These are phyloP conservation scores for Aspergillus sclerotiicarbonarius DNA, from an alignment of 495 filamentous ascomycete species.

Conservation along the genomic window DNA sequence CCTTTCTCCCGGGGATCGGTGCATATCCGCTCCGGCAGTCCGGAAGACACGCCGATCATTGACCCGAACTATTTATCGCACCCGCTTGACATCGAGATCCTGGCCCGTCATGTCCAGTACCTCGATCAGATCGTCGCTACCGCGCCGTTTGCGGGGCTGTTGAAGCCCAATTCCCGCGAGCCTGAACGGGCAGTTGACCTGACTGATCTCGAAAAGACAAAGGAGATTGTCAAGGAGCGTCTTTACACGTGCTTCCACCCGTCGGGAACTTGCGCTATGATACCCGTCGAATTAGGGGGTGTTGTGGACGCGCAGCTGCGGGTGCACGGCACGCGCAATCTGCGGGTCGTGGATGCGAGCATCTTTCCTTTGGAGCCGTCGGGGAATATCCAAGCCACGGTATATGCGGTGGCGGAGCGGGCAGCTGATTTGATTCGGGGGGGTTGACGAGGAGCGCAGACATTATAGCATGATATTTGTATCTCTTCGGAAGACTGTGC, in stretches of 20 bases:
- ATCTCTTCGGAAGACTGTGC: too few relatives aligned
- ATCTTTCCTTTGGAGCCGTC: conserved; percentile 55
- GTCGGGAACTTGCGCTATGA: conserved; percentile 54
- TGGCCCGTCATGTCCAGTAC: conserved; percentile 45
- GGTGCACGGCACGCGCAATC: conserved; percentile 47
- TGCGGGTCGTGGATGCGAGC: conserved; percentile 55
- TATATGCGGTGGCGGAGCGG: conserved; percentile 62
- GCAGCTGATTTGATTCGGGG: conserved; percentile 41
- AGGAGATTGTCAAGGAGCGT: conserved; percentile 20
- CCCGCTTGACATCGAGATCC: conserved; percentile 36
- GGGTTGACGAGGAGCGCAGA: conserved; percentile 10
- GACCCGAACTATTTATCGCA: conserved; percentile 29
- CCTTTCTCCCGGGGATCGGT: conserved; percentile 24
- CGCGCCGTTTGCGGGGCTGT: conserved; percentile 29
- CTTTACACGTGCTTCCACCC: conserved; percentile 25
- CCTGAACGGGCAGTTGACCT: conserved; percentile 14
- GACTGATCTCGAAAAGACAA: conserved; percentile 19
- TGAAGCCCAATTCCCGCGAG: conserved; percentile 20
- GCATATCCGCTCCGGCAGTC: conserved; percentile 21
- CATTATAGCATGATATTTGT: too few relatives aligned
- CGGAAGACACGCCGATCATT: conserved; percentile 16
- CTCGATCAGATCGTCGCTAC: conserved; percentile 38
- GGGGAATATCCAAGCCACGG: conserved; percentile 49
- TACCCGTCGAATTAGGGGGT: conserved; percentile 52
- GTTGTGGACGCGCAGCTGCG: conserved; percentile 40